A percentile compares a stretch with the other conserved stretches of the same genome.
Conservation (phyloP, 1,284 basidiomycete genomes). For the Ceratobasidium sp. region DNA sequence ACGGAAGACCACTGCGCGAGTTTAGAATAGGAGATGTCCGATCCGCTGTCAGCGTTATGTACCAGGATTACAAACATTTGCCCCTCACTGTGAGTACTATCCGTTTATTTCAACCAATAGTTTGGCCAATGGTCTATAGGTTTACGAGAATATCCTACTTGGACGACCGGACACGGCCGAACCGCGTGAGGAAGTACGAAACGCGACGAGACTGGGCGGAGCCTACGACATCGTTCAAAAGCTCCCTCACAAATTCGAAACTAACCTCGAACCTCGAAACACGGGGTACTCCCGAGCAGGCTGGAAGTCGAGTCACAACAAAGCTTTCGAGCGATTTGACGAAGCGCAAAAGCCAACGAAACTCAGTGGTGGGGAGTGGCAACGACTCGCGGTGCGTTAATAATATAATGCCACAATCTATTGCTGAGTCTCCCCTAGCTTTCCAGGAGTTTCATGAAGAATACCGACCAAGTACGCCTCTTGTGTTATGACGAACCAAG, state of each 20-base stretch:
- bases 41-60: conserved; percentile 41
- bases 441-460: conserved; percentile 80
- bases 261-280: conserved; percentile 9
- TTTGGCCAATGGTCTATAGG: background rate
- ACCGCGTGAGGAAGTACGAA: conserved; percentile 38
- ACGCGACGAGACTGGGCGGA: conserved; percentile 47
- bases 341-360: conserved; percentile 9
- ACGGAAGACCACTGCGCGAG: conserved; percentile 39
- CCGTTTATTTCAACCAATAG: background rate
- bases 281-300: background rate
- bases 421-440: conserved; percentile 59
- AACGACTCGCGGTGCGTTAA: conserved; percentile 16
- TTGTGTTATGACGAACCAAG: conserved; percentile 82
- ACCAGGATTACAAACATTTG: conserved; percentile 46
- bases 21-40: conserved; percentile 42
- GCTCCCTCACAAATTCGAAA: conserved; percentile 45
- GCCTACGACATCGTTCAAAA: conserved; percentile 48
- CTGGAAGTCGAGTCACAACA: background rate
- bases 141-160: conserved; percentile 49
- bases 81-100: conserved; percentile 37
- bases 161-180: conserved; percentile 30
- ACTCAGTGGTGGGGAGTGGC: conserved; percentile 28
- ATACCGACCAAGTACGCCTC: conserved; percentile 70
- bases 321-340: background rate
- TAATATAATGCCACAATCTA: conserved; percentile 46